Base-by-base conservation (phyloP, 2,329 filamentous ascomycete genomes). In the Aspergillus sp. region DNA sequence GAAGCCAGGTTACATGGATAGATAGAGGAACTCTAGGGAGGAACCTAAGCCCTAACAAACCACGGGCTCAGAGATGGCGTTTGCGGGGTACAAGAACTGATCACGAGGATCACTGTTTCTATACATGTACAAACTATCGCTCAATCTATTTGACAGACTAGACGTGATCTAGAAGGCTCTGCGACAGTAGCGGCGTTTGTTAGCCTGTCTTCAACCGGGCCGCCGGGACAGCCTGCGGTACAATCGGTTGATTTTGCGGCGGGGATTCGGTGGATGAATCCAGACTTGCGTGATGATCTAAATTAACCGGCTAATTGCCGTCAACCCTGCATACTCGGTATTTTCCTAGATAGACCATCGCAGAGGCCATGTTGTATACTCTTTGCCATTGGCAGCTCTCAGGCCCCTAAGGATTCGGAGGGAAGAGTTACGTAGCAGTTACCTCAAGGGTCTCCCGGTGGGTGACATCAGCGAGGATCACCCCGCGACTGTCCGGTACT, bases 301-400 rank as follows among this genome's bases (percentile, higher is more conserved):
- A 34, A 60, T 65, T 61, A 65, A 62, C 62, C 64, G 63, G 64
- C 53, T 56, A 66, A 63, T 47, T 30, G 24, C 22, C 45, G 27
- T 30, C 27, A 30, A 30, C 27, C 27, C 27, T 30, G 27, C 9
- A 11, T 30, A 30, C 27, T 30, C 27, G 27, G 27, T 30, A 30
- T 20, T 47, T 9, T 33, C 24, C 45, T 33, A 7, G 24, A 30
- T 47, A 30, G 27, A 30, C 9, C 27, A 30, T 30, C 27, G 8
- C 27, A 30, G 8, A 30, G 8, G 8, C 27, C 27, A 30, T 30
- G 8, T 30, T 30, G 27, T 30, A 30, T 30, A 30, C 2, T 4
- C 9, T 30, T 2, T 30, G 27, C 27, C 27, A 30, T 30, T 30
- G 27, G 27, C 27, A 30, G 27, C 27, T 30, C 27, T 30, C 27